phyloP scores from a whole-genome alignment of 2,329 filamentous ascomycete species.

The Talaromyces amestolkiae region DNA sequence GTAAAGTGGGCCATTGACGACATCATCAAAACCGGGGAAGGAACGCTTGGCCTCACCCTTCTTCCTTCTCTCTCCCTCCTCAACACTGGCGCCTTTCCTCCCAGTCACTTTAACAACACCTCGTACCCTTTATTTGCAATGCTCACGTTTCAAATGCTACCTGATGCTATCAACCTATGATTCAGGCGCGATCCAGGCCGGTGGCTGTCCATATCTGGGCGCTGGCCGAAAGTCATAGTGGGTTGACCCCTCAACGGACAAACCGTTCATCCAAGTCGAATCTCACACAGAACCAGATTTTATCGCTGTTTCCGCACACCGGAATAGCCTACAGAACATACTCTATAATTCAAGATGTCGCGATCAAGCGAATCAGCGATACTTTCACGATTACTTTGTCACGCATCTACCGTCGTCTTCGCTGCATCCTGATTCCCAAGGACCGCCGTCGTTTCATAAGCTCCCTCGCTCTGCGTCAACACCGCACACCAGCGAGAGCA shows the following conservation, averaged over 20 bases:
- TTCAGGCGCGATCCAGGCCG: slow-evolving; percentile 37
- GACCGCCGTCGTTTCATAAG: slow-evolving; percentile 71
- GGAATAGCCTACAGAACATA: slow-evolving; percentile 26
- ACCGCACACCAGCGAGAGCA: slow-evolving; percentile 61
- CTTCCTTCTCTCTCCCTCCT: neutral
- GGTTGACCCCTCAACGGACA: slow-evolving; percentile 20
- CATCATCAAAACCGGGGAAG: slow-evolving; percentile 4
- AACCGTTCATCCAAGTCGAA: neutral
- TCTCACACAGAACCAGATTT: slow-evolving; percentile 32
- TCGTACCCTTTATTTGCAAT: neutral
- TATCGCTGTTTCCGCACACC: slow-evolving; percentile 32
- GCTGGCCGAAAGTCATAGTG: slow-evolving; percentile 39
- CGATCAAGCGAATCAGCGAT: slow-evolving; percentile 39
- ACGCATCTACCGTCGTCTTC: slow-evolving; percentile 93
- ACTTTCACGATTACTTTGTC: slow-evolving; percentile 95
- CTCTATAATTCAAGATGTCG: slow-evolving; percentile 18
- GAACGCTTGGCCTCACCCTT: neutral
- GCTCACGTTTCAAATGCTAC: neutral
- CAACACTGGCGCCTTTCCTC: neutral
- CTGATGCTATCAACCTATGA: slow-evolving; percentile 29
- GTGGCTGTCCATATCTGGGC: slow-evolving; percentile 41
- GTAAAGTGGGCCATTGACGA: neutral
- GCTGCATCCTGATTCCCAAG: slow-evolving; percentile 78
- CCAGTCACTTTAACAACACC: neutral
- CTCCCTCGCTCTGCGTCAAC: slow-evolving; percentile 80